Base-by-base conservation (phyloP, 2,329 filamentous ascomycete genomes). In the Ustilaginoidea virens region DNA sequence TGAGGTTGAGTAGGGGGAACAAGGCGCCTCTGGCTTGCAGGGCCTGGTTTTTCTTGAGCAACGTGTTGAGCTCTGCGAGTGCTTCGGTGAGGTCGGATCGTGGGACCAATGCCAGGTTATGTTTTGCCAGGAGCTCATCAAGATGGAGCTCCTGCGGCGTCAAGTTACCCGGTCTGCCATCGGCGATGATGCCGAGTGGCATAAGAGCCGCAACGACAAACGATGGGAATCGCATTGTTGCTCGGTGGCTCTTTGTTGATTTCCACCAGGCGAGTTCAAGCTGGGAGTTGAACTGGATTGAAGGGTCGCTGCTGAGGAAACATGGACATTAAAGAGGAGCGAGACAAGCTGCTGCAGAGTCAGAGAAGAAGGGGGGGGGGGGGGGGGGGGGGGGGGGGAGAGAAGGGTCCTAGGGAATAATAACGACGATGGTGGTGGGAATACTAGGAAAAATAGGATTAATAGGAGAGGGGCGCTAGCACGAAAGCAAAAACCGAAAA, bases 81-180 rank as follows among this genome's bases (percentile, higher is more conserved):
- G 51, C 55, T 23, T 60, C 56, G n/a, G 56, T 57, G 30, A 61
- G 52, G 31, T 61, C 56, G 25, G 53, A 56, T n/a, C 55, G 48
- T 19, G 58, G 57, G 6, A 60, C 57, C 28, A 61, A 40, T 17
- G 52, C 58, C 18, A 61, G 44, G 30, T 60, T 58, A 39, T 60
- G 55, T 39, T 50, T 60, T 24, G 51, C 51, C 23, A 61, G 41
- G 25, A 56, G 39, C 25, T 53, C 53, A 14, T 56, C 55, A 14
- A 61, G 50, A 12, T 56, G 46, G 9, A 53, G 31, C 28, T 56
- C 54, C 14, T 46, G 44, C 6, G 41, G 33, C 11, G 47, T 47
- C 11, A 37, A 34, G 2, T 43, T 40, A 15, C 32, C 28, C 14
- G 37, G 37, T 3, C 18, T 24, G 17, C 37, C 42, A 6, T 45